Base-by-base conservation (phyloP, 2,329 filamentous ascomycete genomes). In the Blastomyces emzantsi region DNA sequence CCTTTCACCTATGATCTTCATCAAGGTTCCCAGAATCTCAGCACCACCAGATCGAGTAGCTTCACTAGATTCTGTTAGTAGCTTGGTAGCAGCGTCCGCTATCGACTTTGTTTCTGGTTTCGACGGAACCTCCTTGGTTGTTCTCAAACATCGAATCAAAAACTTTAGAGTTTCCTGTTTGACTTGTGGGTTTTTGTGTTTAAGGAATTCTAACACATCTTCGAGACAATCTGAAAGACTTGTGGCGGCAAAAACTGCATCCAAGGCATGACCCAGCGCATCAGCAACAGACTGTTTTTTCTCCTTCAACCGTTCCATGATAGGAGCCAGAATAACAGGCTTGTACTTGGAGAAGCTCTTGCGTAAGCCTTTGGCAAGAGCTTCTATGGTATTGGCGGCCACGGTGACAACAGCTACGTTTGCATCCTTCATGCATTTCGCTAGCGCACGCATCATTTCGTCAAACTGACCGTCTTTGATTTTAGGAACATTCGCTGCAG, bases 341-440 rank as follows among this genome's bases (percentile, higher is more conserved):
- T 92, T 87, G 74, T 99, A 91, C 76, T 90, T 96, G 62, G 79
- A 82, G 73, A 96, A 99, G 30, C 82, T 79, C 70, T 85, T 87
- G 55, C 90, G 87, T 65, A 99, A 74, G 59, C 94, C 94, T 71
- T 90, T 94, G 56, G 92, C 93, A 33, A 99, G 80, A 36, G 89
- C 83, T 71, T 97, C 92, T 43, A 97, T 89, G 76, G 93, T 96
- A 70, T 95, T 92, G 2, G 93, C 94, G 6, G 95, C 93, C 67
- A 94, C 88, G 1, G 89, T 94, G 25, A 97, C 94, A 59, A 97
- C 94, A 5, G 90, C 89, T 69, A 99, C 89, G 73, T 99, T 99
- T 70, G 95, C 94, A 70, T 99, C 95, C 76, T 99, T 99, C 94
- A 99, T 99, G 70, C 86, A 91, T 77, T 97, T 99, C 55, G 94